Evolutionary conservation across 805 yeast species (phyloP), one percentile per base, ranked within the genome.

Genomic region (Candida vaughaniae): DNA sequence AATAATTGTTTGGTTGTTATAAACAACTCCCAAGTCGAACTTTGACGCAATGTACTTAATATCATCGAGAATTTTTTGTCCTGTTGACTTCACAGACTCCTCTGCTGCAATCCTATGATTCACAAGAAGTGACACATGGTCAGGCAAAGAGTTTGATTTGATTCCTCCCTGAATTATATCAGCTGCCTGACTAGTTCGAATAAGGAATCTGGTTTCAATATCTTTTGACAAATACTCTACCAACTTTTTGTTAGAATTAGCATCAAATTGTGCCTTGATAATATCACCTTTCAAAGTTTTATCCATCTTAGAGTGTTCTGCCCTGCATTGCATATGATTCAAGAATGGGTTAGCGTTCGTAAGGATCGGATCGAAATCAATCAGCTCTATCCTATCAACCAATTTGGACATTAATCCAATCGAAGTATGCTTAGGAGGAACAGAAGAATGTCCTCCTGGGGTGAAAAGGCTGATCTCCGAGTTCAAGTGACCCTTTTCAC

Each of bases 61-160:
- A 31, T 68, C 56, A 2, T 39, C 38, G 16, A 66, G 37, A 16
- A 68, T 48, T 36, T 69, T 70, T 4, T 56, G 43, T 3, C 53
- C 48, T 0, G 68, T 64, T 18, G 53, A 45, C 3, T 48, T 49
- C 9, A 71, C 66, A 6, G 66, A 39, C 32, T 63, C 64, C 41
- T 71, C 80, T 16, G 72, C 49, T 2, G 77, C 71, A 31, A 74
- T 64, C 35, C 80, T 52, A 25, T 70, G 70, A 52, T 74, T 73
- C 14, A 73, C 63, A 16, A 61, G 49, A 4, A 69, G 57, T 5
- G 62, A 58, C 5, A 64, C 78, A 46, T 61, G 61, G 41, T 74
- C 78, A 1, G 80, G 79, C 17, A 74, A 58, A 1, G 77, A 75
- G 45, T 74, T 74, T 1, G 70, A 52, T 47, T 74, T 74, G n/a